Evolutionary conservation across 768 basidiomycete genomes (phyloP).

Genomic region (Tulasnella sp.): DNA sequence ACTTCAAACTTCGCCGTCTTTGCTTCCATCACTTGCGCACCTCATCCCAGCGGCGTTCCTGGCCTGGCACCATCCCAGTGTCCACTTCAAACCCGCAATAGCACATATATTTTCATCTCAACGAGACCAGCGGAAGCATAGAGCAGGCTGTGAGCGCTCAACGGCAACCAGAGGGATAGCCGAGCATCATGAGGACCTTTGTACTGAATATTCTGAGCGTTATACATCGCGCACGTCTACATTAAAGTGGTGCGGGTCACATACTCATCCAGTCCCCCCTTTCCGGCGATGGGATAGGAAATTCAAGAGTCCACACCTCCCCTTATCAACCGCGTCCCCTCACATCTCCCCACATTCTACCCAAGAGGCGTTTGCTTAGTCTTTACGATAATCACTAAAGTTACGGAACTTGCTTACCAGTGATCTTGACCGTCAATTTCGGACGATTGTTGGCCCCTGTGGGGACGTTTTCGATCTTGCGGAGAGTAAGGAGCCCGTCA

Average conservation of each 20-base stretch:
- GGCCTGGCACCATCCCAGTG: not conserved
- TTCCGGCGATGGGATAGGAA: too few relatives aligned
- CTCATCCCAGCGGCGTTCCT: not conserved
- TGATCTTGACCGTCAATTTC: conserved; percentile 85
- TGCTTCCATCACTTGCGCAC: not conserved
- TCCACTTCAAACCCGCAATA: too few relatives aligned
- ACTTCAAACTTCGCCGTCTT: conserved; percentile 6
- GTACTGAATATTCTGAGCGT: too few relatives aligned
- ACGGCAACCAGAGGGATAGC: not conserved
- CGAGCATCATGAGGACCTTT: too few relatives aligned
- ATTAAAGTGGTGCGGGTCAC: too few relatives aligned
- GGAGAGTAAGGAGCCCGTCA: conserved; percentile 91
- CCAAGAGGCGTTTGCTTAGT: not conserved
- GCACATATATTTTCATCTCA: not conserved
- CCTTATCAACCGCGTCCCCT: not conserved
- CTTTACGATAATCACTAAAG: not conserved
- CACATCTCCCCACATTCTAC: conserved; percentile 44
- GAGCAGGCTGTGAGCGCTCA: not conserved
- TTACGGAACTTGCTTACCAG: conserved; percentile 55
- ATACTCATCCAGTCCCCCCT: too few relatives aligned
- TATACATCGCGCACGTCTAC: too few relatives aligned
- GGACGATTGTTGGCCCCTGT: conserved; percentile 90
- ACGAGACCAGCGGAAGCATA: not conserved
- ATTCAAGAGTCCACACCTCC: too few relatives aligned
- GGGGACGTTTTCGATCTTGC: conserved; percentile 95